A percentile compares a stretch with the other conserved stretches of the same genome.
phyloP scores from a whole-genome alignment of 2,329 filamentous ascomycete species.

The Hypoxylon rubiginosum region DNA sequence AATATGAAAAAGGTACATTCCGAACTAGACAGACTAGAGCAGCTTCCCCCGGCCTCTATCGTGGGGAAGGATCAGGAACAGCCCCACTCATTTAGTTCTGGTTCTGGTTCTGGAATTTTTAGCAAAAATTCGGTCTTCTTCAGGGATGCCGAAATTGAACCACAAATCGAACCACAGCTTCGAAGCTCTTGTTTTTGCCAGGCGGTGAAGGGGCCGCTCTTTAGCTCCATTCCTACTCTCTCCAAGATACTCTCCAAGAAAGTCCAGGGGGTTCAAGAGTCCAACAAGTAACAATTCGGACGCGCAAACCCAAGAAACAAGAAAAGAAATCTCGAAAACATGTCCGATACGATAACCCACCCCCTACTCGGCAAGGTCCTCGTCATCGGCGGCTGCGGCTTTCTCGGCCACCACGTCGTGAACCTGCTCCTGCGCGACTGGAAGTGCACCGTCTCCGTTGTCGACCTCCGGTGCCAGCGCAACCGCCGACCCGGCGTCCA shows the following conservation, averaged over 20 bases:
- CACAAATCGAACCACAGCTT: no score
- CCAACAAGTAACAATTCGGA: neutral
- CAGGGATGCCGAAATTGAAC: slow-evolving; percentile 18
- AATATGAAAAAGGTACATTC: no score
- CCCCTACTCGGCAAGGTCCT: slow-evolving; percentile 75
- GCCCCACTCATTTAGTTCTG: slow-evolving; percentile 31
- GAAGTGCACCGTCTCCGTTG: slow-evolving; percentile 72
- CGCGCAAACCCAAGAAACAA: no score
- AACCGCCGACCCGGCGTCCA: slow-evolving; percentile 74
- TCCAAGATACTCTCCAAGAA: no score
- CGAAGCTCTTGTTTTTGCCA: slow-evolving; percentile 24
- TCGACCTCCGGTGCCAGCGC: slow-evolving; percentile 78
- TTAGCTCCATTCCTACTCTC: neutral
- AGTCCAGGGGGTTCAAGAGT: neutral
- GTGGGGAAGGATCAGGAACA: slow-evolving; percentile 32
- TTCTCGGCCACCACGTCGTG: slow-evolving; percentile 86
- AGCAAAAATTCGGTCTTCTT: slow-evolving; percentile 12
- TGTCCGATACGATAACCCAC: slow-evolving; percentile 50
- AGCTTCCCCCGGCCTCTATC: slow-evolving; percentile 20
- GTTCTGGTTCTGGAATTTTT: no score
- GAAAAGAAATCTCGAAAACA: slow-evolving; percentile 18
- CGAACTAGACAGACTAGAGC: neutral
- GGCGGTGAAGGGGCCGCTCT: slow-evolving; percentile 33
- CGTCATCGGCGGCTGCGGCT: slow-evolving; percentile 86
- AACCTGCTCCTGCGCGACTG: slow-evolving; percentile 76